Base-by-base conservation (phyloP, 2,329 filamentous ascomycete genomes). In the Penicillium sumatraense region DNA sequence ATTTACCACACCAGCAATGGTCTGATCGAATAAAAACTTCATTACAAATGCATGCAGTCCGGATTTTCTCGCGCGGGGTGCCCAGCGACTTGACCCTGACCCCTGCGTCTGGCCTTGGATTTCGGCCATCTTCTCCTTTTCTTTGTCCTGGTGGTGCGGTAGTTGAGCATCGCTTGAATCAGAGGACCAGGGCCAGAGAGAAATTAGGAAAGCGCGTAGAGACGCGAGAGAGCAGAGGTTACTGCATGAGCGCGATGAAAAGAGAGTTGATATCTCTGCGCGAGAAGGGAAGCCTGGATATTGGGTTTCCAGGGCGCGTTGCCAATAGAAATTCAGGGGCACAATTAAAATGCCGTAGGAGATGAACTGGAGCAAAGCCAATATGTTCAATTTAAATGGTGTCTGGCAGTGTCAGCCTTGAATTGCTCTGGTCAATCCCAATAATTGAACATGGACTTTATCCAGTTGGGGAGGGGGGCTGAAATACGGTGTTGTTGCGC, bases 281-380 rank as follows among this genome's bases (percentile, higher is more conserved):
- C 65, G 60, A 11, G 63, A 58, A 49, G 81, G 81, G 63, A 84
- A 83, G 0, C 88, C 87, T 0, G 92, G 92, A 68, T 91, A 96
- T 3, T 80, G 75, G 5, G 82, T 78, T 74, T 96, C 92, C 49
- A 96, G 81, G 68, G 83, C 90, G 36, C 85, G 82, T 80, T 96
- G 92, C 92, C 91, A 96, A 65, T 90, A 70, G 69, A 91, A 90
- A 75, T 97, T 97, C 41, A 89, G 89, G 2, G 92, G 91, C 36
- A 87, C 89, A 72, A 83, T 88, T 56, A 96, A 69, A 29, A 90
- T 69, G 61, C 87, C 84, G 78, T 88, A 96, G 50, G 91, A 68
- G 49, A 90, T 76, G 74, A 96, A 96, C 70, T 92, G 89, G 63
- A 92, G 76, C 40, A 96, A 80, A 3, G 89, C 85, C 5, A 83